A percentile compares a stretch with the other conserved stretches of the same genome.
Conservation (phyloP, 331 rosid species). For the Pyracantha coccinea region DNA sequence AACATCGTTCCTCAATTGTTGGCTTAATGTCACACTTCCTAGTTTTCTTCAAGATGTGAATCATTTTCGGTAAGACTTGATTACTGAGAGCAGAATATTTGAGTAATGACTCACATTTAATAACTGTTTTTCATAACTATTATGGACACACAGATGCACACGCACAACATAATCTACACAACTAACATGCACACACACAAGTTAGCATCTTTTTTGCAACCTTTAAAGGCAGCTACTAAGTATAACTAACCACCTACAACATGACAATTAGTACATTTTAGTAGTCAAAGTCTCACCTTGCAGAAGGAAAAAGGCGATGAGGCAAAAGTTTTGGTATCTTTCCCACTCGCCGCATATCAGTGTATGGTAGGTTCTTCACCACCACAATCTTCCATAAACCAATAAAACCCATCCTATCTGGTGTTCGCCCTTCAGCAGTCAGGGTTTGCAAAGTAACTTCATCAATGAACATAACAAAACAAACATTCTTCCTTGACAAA, state of each 20-base stretch:
- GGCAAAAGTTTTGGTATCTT: constrained; percentile 90
- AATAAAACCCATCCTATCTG: constrained; percentile 71
- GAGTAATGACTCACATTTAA: not conserved
- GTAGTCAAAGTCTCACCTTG: constrained; percentile 53
- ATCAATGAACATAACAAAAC: constrained; percentile 85
- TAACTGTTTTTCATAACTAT: not conserved
- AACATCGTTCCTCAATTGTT: not conserved
- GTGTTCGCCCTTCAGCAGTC: constrained; percentile 62
- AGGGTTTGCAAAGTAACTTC: constrained; percentile 62
- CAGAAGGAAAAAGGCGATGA: constrained; percentile 83
- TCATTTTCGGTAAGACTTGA: not conserved
- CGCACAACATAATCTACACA: not conserved
- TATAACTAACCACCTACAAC: not conserved
- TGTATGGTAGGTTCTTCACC: constrained; percentile 70
- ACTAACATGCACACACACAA: not conserved
- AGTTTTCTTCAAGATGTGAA: not conserved
- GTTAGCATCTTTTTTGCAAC: not conserved
- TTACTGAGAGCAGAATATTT: not conserved
- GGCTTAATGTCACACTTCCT: not conserved
- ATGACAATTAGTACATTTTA: not conserved
- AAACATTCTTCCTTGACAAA: constrained; percentile 75
- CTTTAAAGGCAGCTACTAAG: not conserved
- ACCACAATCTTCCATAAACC: constrained; percentile 89
- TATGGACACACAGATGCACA: not conserved
- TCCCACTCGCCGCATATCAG: constrained; percentile 90